Evolutionary conservation across 495 filamentous ascomycete species (phyloP).

Genomic region (Acidomyces sp.): DNA sequence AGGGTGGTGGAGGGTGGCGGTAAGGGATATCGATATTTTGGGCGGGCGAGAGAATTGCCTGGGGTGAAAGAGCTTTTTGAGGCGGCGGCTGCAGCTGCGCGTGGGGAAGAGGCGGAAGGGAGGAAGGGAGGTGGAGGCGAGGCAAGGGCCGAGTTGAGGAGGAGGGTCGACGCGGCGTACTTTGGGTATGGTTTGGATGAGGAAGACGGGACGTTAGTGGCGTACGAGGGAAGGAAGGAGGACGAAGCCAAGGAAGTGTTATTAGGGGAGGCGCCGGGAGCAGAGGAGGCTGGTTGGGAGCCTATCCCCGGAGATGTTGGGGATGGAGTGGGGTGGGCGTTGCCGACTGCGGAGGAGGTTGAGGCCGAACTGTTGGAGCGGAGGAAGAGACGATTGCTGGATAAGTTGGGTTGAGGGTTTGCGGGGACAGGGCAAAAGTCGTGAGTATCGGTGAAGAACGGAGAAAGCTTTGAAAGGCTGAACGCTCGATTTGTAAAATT

Average conservation of each 20-base stretch:
- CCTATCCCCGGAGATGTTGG: constrained; percentile 74
- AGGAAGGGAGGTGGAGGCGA: constrained; percentile 47
- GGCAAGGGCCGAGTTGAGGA: constrained; percentile 55
- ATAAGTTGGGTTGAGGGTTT: constrained; percentile 60
- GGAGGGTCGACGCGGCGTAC: constrained; percentile 82
- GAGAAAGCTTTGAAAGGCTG: too few species aligned
- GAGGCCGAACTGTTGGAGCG: constrained; percentile 84
- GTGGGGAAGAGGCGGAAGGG: constrained; percentile 39
- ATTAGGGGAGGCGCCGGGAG: constrained; percentile 27
- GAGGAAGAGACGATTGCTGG: constrained; percentile 65
- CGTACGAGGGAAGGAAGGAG: constrained; percentile 75
- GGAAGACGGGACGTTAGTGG: constrained; percentile 73
- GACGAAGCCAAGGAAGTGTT: constrained; percentile 60
- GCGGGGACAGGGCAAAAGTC: too few species aligned
- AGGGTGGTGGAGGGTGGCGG: constrained; percentile 80
- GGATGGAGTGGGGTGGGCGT: constrained; percentile 69
- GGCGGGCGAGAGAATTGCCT: constrained; percentile 76
- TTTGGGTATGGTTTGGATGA: constrained; percentile 93
- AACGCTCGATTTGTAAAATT: too few species aligned
- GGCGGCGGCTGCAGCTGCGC: constrained; percentile 51
- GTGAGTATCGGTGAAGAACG: too few species aligned
- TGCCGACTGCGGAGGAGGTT: constrained; percentile 80
- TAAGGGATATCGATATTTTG: constrained; percentile 87
- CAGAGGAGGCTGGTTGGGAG: constrained; percentile 54
- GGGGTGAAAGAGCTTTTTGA: constrained; percentile 97